Evolutionary conservation across 495 filamentous ascomycete species (phyloP).

Genomic region (Sphaerosporella brunnea): DNA sequence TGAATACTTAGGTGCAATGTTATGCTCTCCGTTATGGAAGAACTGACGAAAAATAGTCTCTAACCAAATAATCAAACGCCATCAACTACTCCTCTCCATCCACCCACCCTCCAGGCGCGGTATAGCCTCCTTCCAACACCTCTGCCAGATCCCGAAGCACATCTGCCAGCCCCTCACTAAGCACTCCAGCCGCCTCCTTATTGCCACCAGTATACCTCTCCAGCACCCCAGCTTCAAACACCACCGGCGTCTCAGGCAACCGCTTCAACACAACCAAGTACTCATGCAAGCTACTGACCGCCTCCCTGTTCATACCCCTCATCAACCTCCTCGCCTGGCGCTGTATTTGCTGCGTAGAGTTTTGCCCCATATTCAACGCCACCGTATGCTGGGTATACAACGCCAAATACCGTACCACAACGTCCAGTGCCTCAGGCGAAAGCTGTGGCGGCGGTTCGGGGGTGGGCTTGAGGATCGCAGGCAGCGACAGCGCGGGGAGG

Average conservation of each 20-base stretch:
- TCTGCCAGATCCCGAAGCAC: not conserved
- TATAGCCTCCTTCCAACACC: not conserved
- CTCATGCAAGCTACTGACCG: not conserved
- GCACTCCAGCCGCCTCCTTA: not conserved
- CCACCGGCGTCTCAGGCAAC: not conserved
- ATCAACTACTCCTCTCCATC: not conserved
- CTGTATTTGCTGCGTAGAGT: not conserved
- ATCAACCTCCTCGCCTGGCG: not conserved
- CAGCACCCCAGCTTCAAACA: not conserved
- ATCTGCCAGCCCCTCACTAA: not conserved
- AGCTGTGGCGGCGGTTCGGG: not conserved
- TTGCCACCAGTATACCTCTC: not conserved
- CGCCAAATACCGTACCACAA: not conserved
- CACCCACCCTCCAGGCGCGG: slow-evolving; percentile 1
- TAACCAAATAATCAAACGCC: too few relatives aligned
- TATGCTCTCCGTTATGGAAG: too few relatives aligned
- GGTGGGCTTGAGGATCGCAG: not conserved
- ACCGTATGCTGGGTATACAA: not conserved
- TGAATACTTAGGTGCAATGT: too few relatives aligned
- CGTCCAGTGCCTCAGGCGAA: not conserved
- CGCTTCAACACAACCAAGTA: not conserved
- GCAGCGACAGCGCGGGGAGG: not conserved
- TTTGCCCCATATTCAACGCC: not conserved
- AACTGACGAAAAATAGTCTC: too few relatives aligned
- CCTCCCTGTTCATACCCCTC: not conserved